Conservation (phyloP, 2,329 filamentous ascomycete species). For the Chaetomiaceae sp. region DNA sequence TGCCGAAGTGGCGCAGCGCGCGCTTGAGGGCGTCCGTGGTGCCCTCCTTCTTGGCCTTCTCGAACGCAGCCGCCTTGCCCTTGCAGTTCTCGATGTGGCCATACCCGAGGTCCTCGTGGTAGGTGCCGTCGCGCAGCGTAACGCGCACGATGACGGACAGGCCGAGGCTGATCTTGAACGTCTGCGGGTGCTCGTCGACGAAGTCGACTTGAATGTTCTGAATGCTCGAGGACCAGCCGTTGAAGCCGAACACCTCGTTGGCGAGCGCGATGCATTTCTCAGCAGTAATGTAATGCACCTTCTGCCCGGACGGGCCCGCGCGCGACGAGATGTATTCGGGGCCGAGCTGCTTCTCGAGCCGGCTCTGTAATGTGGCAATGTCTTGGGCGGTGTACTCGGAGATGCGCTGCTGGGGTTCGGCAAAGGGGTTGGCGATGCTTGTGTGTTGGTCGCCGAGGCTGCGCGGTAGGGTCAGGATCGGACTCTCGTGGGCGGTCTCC, state of each 20-base stretch:
- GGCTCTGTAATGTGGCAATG: constrained; percentile 78
- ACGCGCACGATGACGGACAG: constrained; percentile 87
- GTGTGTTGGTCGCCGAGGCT: constrained; percentile 67
- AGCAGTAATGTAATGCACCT: constrained; percentile 89
- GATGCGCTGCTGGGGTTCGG: constrained; percentile 61
- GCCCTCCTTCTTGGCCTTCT: constrained; percentile 98
- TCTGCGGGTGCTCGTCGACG: constrained; percentile 77
- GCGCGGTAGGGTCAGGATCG: constrained; percentile 13
- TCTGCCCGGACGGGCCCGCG: constrained; percentile 73
- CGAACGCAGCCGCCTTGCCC: constrained; percentile 90
- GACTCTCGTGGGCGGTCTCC: too few species aligned
- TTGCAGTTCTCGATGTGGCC: constrained; percentile 95
- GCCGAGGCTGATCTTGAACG: constrained; percentile 74
- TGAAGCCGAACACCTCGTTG: constrained; percentile 94
- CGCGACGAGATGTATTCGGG: constrained; percentile 92
- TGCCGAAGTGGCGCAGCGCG: constrained; percentile 85
- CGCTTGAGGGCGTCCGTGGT: constrained; percentile 92
- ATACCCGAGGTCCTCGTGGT: constrained; percentile 95
- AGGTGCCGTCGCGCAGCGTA: constrained; percentile 88
- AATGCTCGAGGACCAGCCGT: constrained; percentile 95
- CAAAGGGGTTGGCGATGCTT: constrained; percentile 68
- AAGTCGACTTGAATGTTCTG: constrained; percentile 94
- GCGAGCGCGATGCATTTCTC: constrained; percentile 95
- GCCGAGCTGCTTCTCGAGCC: constrained; percentile 86
- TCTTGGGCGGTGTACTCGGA: constrained; percentile 82